Base-by-base conservation (phyloP, 495 filamentous ascomycete species). In the Aspergillus coremiiformis region DNA sequence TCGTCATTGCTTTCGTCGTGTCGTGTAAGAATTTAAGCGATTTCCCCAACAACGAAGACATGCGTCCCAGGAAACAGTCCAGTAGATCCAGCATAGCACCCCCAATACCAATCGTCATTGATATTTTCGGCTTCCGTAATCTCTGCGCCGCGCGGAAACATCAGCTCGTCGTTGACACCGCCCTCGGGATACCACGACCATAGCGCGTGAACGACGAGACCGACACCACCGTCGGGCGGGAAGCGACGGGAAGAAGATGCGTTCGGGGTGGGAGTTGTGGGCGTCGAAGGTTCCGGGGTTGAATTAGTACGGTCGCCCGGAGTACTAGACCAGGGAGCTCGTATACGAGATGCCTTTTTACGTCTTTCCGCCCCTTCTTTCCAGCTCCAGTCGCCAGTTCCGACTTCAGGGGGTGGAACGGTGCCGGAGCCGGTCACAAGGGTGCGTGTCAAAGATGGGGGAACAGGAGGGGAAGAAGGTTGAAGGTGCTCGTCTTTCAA, bases 31-130 rank as follows among this genome's bases (percentile, higher is more conserved):
- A 9, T 20, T 43, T 58, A 68, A n/a, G 37, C 45, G 45, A 71
- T 55, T 56, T 75, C 71, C 49, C 57, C 67, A 21, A 77, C 39
- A 21, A 79, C 46, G 56, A 63, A 66, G 26, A 89, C 85, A 77
- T 89, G 87, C 23, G 75, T 70, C 19, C 82, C 81, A 4, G 89
- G 89, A 65, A 95, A 91, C 55, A 95, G 53, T 0, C 89, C 89
- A 51, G 76, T 79, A 26, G 64, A 68, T 15, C 87, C 88, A 63
- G 85, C 84, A 75, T 94, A 96, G 29, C 75, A 79, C 0, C 90
- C 90, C 71, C 81, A 82, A 49, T 74, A 87, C 89, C 89, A 96
- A 65, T 94, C 89, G 33, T 82, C 87, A 66, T 93, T 95, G 39
- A 91, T 80, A 65, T 87, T 84, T 67, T 87, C 81, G 29, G 82